phyloP scores from a whole-genome alignment of 2,329 filamentous ascomycete species.

The Epichloe brachyelytri region DNA sequence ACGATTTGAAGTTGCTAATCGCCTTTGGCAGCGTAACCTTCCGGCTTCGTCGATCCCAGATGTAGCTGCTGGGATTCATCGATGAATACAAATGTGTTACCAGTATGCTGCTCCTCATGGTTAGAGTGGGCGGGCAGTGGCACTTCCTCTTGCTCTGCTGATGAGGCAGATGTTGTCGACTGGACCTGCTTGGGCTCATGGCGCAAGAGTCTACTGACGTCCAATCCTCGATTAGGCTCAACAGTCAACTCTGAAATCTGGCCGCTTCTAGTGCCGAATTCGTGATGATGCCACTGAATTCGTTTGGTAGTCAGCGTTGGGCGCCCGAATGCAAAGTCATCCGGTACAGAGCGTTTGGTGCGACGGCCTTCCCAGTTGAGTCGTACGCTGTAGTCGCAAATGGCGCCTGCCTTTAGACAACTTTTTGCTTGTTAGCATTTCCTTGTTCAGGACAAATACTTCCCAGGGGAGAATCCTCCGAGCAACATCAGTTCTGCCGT shows the following conservation, averaged over 20 bases:
- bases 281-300: slow-evolving; percentile 1
- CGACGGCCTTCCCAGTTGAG: slow-evolving; percentile 66
- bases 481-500: background rate
- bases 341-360: slow-evolving; percentile 8
- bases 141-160: background rate
- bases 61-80: slow-evolving; percentile 4
- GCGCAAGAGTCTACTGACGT: background rate
- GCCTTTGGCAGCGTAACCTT: background rate
- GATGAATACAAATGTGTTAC: background rate
- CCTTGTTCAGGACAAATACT: background rate
- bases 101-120: background rate
- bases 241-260: background rate
- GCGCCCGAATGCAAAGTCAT: background rate
- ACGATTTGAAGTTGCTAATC: background rate
- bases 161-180: background rate
- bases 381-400: slow-evolving; percentile 69
- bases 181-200: background rate
- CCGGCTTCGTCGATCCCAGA: background rate
- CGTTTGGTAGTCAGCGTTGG: background rate
- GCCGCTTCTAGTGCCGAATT: background rate
- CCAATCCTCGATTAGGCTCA: background rate
- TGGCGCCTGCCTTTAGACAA: slow-evolving; percentile 57
- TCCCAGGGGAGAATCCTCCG: no score
- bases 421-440: slow-evolving; percentile 14
- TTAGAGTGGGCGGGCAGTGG: background rate